phyloP scores from a whole-genome alignment of 768 basidiomycete species.

The Gloeopeniophorella convolvens region DNA sequence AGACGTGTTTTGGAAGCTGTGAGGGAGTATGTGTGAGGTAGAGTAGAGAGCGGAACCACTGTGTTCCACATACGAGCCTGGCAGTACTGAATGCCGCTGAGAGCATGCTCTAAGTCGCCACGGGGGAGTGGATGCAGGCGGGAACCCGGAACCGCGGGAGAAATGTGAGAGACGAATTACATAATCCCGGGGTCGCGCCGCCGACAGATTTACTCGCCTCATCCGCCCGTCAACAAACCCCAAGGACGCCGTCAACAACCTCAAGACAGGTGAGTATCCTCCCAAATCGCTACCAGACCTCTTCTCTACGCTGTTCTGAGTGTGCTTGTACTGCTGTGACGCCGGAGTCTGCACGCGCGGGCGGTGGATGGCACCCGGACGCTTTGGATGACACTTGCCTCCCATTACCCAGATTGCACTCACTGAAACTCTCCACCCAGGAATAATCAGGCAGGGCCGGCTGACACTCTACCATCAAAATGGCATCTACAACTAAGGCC shows the following conservation, averaged over 20 bases:
- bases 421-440: constrained; percentile 15
- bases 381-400: constrained; percentile 33
- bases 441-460: constrained; percentile 21
- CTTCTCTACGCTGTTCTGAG: constrained; percentile 1
- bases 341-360: constrained; percentile 11
- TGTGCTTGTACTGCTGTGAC: neutral
- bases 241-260: constrained; percentile 25
- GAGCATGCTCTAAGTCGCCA: constrained; percentile 12
- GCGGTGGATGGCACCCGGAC: constrained; percentile 35
- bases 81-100: neutral
- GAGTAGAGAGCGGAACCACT: neutral
- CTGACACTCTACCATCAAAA: constrained; percentile 35
- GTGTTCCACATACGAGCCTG: neutral
- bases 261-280: constrained; percentile 36
- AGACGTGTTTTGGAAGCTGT: constrained; percentile 1
- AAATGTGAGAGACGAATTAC: neutral
- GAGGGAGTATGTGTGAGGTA: neutral
- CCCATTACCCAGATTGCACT: constrained; percentile 6
- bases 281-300: constrained; percentile 1
- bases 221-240: constrained; percentile 22
- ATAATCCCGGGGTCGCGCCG: constrained; percentile 1
- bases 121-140: neutral
- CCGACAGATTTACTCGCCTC: constrained; percentile 1
- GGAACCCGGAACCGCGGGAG: neutral
- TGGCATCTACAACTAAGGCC: constrained; percentile 76